Conservation (phyloP, 192 early-diverging fungal genomes). For the Oehlia diaphana region DNA sequence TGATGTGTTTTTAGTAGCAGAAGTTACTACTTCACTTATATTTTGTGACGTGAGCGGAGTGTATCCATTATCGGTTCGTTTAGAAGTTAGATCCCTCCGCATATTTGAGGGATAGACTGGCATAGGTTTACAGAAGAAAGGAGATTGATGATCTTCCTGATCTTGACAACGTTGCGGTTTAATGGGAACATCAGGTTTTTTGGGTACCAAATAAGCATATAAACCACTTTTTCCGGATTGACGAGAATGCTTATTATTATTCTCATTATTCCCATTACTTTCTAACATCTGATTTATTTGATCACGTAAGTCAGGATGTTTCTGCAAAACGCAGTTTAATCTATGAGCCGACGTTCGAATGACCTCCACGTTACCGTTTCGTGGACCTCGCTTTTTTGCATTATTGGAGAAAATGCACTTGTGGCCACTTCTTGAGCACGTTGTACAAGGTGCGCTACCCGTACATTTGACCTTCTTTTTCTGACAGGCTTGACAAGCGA, state of each 20-base stretch:
- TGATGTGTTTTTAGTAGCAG: not conserved
- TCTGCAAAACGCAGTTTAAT: not conserved
- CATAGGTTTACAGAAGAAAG: not conserved
- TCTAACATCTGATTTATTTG: not conserved
- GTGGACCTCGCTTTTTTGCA: not conserved
- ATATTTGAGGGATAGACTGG: not conserved
- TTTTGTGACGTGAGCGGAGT: not conserved
- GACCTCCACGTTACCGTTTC: not conserved
- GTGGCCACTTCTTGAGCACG: not conserved
- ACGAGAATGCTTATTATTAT: not conserved
- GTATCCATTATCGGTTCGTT: not conserved
- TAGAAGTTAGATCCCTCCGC: no score
- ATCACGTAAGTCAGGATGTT: not conserved
- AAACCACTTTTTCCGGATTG: no score
- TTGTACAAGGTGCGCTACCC: not conserved
- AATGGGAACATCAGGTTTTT: not conserved
- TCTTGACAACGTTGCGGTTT: not conserved
- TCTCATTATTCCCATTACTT: not conserved
- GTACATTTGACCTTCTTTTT: not conserved
- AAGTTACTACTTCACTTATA: not conserved
- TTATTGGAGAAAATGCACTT: not conserved
- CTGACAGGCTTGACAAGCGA: not conserved
- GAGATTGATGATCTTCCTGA: not conserved
- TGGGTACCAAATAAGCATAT: not conserved
- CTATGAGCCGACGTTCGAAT: not conserved